Conservation (phyloP, 2,329 filamentous ascomycete species). For the Esteya vermicola region DNA sequence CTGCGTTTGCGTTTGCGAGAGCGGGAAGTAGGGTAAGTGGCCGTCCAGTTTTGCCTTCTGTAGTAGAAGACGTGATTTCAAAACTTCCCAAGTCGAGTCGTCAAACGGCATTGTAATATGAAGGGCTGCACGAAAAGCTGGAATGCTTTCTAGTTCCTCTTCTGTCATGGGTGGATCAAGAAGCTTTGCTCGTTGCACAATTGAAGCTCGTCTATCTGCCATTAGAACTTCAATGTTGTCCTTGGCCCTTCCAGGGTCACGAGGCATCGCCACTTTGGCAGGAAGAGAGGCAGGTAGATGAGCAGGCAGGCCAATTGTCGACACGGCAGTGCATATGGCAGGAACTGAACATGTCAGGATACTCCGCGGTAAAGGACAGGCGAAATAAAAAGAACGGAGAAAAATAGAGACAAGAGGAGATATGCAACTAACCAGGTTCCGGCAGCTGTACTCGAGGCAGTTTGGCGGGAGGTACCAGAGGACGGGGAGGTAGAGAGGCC, state of each 20-base stretch:
- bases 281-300: background rate
- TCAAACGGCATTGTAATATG: slow-evolving; percentile 54
- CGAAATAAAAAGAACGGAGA: too few relatives aligned
- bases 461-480: background rate
- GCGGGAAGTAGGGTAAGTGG: slow-evolving; percentile 4
- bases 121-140: slow-evolving; percentile 60
- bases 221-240: slow-evolving; percentile 52
- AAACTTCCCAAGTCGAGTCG: slow-evolving; percentile 53
- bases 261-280: background rate
- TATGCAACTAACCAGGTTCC: background rate
- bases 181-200: slow-evolving; percentile 53
- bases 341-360: too few relatives aligned
- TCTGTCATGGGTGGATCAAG: slow-evolving; percentile 52
- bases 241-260: slow-evolving; percentile 33
- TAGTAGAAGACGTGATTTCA: slow-evolving; percentile 51
- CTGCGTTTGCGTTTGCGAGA: slow-evolving; percentile 4
- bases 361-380: too few relatives aligned
- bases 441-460: background rate
- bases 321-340: background rate
- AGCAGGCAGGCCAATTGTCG: too few relatives aligned
- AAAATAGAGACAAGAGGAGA: too few relatives aligned
- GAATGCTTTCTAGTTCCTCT: slow-evolving; percentile 51
- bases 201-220: slow-evolving; percentile 48
- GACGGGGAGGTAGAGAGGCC: background rate
- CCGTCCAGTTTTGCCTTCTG: slow-evolving; percentile 26